Evolutionary conservation across 31 red algal genomes (phyloP).

Genomic region (Endocladia muricata): DNA sequence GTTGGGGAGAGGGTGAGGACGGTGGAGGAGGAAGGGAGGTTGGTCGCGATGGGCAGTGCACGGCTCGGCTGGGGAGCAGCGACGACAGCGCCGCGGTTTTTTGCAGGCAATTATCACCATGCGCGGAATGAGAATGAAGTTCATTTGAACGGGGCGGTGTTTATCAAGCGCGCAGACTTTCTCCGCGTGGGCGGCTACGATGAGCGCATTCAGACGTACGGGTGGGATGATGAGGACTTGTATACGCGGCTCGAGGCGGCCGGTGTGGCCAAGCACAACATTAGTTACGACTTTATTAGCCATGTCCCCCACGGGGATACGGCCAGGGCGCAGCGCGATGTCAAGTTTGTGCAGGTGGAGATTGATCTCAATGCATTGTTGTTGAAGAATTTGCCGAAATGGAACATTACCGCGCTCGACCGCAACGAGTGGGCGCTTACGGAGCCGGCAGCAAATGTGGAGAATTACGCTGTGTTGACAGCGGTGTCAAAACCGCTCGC

Average conservation of each 20-base stretch:
- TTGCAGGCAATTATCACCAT: constrained; percentile 52
- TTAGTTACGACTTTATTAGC: constrained; percentile 48
- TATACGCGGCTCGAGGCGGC: constrained; percentile 30
- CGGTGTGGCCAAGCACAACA: constrained; percentile 33
- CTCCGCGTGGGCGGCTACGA: constrained; percentile 64
- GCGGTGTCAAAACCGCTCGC: constrained; percentile 39
- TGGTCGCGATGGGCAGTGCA: too few species aligned
- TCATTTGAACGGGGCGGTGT: constrained; percentile 80
- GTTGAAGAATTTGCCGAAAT: constrained; percentile 40
- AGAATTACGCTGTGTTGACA: constrained; percentile 23
- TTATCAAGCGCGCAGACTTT: constrained; percentile 27
- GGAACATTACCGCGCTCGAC: constrained; percentile 15
- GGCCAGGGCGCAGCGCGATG: constrained; percentile 44
- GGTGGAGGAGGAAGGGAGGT: neutral
- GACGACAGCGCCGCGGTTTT: too few species aligned
- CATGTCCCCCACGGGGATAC: constrained; percentile 69
- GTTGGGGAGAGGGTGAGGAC: neutral
- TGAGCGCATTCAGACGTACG: constrained; percentile 86
- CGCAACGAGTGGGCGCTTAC: constrained; percentile 14
- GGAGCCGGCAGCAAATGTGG: neutral
- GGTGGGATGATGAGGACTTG: constrained; percentile 86
- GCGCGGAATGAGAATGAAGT: constrained; percentile 78
- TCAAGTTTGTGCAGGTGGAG: constrained; percentile 65
- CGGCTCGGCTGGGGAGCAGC: too few species aligned
- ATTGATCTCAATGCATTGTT: constrained; percentile 76